Base-by-base conservation (phyloP, 495 filamentous ascomycete species). In the Evernia prunastri region DNA sequence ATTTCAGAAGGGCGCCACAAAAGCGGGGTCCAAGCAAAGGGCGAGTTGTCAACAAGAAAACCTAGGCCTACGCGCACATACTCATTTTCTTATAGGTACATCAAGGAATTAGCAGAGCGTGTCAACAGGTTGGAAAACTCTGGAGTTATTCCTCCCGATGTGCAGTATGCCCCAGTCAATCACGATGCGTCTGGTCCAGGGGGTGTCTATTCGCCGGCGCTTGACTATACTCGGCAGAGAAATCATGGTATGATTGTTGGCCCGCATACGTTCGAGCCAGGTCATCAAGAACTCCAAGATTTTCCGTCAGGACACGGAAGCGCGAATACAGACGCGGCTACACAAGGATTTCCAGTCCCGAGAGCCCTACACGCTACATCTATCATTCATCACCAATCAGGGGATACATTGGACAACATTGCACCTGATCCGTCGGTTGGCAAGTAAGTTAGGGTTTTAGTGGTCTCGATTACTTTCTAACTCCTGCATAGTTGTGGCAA, bases 1-100 rank as follows among this genome's bases (percentile, higher is more conserved):
- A 90, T 12, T 97, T 96, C 70, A 96, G 90, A 76, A 84, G 93
- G 65, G 89, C 95, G 47, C 93, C 92, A 3, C 91, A 95, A 84
- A 97, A 97, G 74, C 85, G 93, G 62, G 93, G 93, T 9, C 93
- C 93, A 8, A 96, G 90, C 69, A 97, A 97, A 85, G 93, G 93
- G 86, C 91, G 82, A 67, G 82, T 63, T 9, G 18, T 11, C 15
- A 42, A 29, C 27, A 42, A 23, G n/a, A 29, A 4, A 25, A 2
- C 1, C 23, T 31, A 11, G 8, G 23, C 35, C 35, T 20, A 45
- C 51, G 15, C 56, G 42, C 42, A 57, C 6, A 53, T 63, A 53
- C 62, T 71, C 47, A 59, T 65, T 56, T 51, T n/a, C 35, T 51
- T 57, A 39, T 70, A 93, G 89, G 0, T 97, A 97, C 70, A 97